These are phyloP conservation scores for Russula compacta DNA, from an alignment of 768 basidiomycete genomes.

Conservation along the genomic window DNA sequence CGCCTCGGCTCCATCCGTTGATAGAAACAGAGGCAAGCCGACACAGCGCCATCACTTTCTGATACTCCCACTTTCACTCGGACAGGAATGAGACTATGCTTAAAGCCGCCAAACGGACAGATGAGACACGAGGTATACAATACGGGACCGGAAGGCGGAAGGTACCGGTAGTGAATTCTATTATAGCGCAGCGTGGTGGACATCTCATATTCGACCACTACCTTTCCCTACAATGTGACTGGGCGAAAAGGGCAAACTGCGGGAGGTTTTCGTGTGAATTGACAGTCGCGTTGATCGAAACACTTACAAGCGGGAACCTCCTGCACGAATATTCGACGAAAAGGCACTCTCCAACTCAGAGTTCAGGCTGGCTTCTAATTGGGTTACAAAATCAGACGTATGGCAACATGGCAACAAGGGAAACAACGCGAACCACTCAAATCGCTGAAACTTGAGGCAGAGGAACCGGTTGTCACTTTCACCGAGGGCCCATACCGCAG, in stretches of 20 bases:
- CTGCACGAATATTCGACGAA: slow-evolving; percentile 61
- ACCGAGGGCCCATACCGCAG: slow-evolving; percentile 36
- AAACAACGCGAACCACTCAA: slow-evolving; percentile 53
- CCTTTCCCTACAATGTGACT: slow-evolving; percentile 18
- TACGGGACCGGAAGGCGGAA: too few relatives aligned
- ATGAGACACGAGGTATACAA: not conserved
- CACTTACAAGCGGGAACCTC: slow-evolving; percentile 63
- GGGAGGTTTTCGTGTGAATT: not conserved
- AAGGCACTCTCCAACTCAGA: slow-evolving; percentile 76
- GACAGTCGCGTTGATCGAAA: not conserved
- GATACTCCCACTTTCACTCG: too few relatives aligned
- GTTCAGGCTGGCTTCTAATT: slow-evolving; percentile 57
- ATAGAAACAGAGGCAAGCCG: too few relatives aligned
- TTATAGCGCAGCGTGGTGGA: too few relatives aligned
- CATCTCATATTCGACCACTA: not conserved
- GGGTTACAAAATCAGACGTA: not conserved
- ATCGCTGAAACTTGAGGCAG: slow-evolving; percentile 79
- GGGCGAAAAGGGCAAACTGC: slow-evolving; percentile 21
- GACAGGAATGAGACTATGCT: not conserved
- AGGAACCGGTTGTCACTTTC: slow-evolving; percentile 41
- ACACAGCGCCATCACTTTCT: too few relatives aligned
- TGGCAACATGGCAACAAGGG: not conserved
- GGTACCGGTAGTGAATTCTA: not conserved
- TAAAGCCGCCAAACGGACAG: not conserved
- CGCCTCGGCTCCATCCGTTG: too few relatives aligned